phyloP scores from a whole-genome alignment of 1,139 yeast genomes.

The Saccharomycopsis crataegensis region DNA sequence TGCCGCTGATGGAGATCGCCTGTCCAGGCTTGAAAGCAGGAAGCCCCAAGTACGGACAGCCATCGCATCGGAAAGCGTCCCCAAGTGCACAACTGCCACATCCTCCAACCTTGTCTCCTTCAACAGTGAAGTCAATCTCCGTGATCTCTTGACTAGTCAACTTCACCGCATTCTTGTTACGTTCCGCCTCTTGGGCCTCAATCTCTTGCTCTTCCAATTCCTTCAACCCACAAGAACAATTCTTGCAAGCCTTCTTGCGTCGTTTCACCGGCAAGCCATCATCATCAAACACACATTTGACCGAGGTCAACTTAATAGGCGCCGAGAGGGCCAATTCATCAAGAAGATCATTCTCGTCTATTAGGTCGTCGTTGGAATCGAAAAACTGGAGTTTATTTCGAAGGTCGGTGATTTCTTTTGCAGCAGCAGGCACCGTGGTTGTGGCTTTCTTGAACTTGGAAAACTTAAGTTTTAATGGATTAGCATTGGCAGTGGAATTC shows the following conservation, averaged over 20 bases:
- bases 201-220: constrained; percentile 64
- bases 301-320: constrained; percentile 22
- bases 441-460: neutral
- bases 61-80: constrained; percentile 96
- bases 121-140: constrained; percentile 90
- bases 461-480: neutral
- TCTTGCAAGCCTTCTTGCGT: constrained; percentile 87
- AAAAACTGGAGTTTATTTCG: constrained; percentile 1
- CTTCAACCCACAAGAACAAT: constrained; percentile 93
- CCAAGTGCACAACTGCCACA: constrained; percentile 97
- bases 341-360: constrained; percentile 30
- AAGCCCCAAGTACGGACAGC: constrained; percentile 92
- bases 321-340: constrained; percentile 34
- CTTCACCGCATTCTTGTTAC: constrained; percentile 36
- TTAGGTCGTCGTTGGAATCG: constrained; percentile 3
- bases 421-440: neutral
- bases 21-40: constrained; percentile 99
- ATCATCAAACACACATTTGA: constrained; percentile 24
- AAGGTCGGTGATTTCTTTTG: neutral
- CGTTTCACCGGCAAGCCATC: constrained; percentile 43
- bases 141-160: constrained; percentile 61
- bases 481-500: neutral
- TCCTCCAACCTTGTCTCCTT: constrained; percentile 87
- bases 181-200: constrained; percentile 33
- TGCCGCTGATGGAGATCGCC: constrained; percentile 35